Conservation (phyloP, 2,329 filamentous ascomycete genomes). For the Fusarium chlamydosporum region DNA sequence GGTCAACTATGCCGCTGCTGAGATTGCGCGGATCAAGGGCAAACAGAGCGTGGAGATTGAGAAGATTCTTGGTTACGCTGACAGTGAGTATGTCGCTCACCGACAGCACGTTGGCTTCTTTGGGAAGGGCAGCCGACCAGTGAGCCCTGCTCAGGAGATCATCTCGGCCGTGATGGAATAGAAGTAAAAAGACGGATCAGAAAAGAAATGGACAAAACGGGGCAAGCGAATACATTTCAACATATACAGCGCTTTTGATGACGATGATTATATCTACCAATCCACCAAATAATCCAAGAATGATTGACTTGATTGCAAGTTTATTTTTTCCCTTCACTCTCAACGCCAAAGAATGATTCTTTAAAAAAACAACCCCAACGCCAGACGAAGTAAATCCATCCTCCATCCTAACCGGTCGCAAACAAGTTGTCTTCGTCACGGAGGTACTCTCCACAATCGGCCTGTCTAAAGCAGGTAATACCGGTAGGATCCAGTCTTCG, state of each 20-base stretch:
- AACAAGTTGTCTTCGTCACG: conserved; percentile 82
- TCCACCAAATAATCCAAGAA: conserved; percentile 46
- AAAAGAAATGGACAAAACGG: conserved; percentile 30
- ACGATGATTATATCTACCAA: conserved; percentile 41
- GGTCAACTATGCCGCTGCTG: conserved; percentile 90
- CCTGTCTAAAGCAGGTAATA: conserved; percentile 90
- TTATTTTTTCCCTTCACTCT: conserved; percentile 36
- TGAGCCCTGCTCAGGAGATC: conserved; percentile 60
- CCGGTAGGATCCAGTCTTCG: conserved; percentile 90
- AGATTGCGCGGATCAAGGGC: conserved; percentile 88
- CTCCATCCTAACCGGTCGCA: conserved; percentile 61
- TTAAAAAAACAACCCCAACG: conserved; percentile 47
- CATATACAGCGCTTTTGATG: conserved; percentile 42
- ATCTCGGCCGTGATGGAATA: conserved; percentile 44
- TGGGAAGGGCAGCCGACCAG: conserved; percentile 66
- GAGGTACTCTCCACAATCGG: conserved; percentile 94
- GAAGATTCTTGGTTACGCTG: conserved; percentile 86
- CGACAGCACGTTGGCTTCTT: conserved; percentile 90
- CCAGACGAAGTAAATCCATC: conserved; percentile 37
- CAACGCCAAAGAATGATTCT: conserved; percentile 44
- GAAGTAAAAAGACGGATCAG: background rate
- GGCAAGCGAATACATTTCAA: conserved; percentile 44
- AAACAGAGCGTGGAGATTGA: conserved; percentile 86
- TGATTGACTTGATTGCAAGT: conserved; percentile 33
- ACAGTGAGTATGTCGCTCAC: conserved; percentile 93